A percentile compares a stretch with the other conserved stretches of the same genome.
Evolutionary conservation across 2,329 filamentous ascomycete genomes (phyloP).

Genomic region (Diaporthe velutina): DNA sequence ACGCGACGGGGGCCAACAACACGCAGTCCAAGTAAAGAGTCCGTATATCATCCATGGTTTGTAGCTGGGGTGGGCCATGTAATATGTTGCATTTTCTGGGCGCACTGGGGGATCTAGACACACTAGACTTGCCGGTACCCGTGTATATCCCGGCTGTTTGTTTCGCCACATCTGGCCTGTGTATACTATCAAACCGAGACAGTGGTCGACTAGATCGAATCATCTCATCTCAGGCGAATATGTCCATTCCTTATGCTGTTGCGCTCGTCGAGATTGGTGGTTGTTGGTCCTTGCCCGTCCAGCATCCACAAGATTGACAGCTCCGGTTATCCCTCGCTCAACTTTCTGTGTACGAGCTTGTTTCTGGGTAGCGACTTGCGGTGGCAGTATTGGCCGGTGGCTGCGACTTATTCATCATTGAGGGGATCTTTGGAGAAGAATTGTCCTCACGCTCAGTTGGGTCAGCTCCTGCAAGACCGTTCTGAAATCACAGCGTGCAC

Average conservation of each 20-base stretch:
- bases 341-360: not conserved
- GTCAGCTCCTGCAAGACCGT: no score
- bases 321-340: not conserved
- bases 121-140: not conserved
- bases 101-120: constrained; percentile 18
- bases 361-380: not conserved
- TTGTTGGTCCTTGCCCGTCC: no score
- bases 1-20: constrained; percentile 51
- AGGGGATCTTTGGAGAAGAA: no score
- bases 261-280: not conserved
- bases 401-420: no score
- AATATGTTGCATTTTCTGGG: constrained; percentile 43
- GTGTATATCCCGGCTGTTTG: not conserved
- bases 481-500: no score
- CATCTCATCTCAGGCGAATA: not conserved
- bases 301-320: no score
- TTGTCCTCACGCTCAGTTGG: no score
- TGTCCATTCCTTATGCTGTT: not conserved
- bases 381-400: not conserved
- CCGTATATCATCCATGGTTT: not conserved
- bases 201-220: not conserved
- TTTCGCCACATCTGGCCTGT: not conserved
- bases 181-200: constrained; percentile 10
- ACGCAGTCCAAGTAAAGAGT: constrained; percentile 27
- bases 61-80: constrained; percentile 40